These are phyloP conservation scores for Erodium texanum DNA, from an alignment of 441 rosid species.

Conservation along the genomic window DNA sequence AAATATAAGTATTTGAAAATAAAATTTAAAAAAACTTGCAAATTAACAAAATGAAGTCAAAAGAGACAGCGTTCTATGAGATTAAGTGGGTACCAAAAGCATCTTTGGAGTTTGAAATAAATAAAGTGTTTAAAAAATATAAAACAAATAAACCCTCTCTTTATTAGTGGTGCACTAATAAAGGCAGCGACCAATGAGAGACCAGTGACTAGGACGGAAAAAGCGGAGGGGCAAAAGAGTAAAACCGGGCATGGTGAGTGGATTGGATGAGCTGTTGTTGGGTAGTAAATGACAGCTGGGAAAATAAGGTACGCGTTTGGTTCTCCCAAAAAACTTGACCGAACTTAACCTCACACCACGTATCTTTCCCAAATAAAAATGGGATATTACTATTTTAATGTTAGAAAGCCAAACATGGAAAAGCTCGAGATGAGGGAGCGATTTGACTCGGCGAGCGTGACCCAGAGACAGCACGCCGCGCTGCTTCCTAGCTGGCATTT, in stretches of 20 bases:
- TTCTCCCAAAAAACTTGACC: not conserved
- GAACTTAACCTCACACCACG: not conserved
- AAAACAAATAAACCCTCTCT: not conserved
- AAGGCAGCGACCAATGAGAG: not conserved
- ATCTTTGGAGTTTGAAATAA: too few relatives aligned
- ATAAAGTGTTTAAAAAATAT: too few relatives aligned
- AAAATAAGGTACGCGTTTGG: not conserved
- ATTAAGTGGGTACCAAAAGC: too few relatives aligned
- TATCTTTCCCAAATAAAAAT: not conserved
- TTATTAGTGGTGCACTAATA: not conserved
- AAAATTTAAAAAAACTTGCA: too few relatives aligned
- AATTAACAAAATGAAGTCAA: too few relatives aligned
- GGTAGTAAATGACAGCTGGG: conserved; percentile 18
- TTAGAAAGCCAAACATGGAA: not conserved
- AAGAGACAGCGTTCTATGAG: too few relatives aligned
- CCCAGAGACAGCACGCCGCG: conserved; percentile 15
- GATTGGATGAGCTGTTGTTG: conserved; percentile 14
- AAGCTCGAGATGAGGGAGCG: not conserved
- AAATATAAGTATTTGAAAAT: too few relatives aligned
- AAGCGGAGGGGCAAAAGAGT: not conserved
- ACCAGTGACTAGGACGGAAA: not conserved
- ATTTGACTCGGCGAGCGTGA: too few relatives aligned
- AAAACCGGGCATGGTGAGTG: not conserved
- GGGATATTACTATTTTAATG: not conserved
- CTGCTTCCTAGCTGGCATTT: conserved; percentile 15